Evolutionary conservation across 2,329 filamentous ascomycete genomes (phyloP).

Genomic region (Polychaeton citri): DNA sequence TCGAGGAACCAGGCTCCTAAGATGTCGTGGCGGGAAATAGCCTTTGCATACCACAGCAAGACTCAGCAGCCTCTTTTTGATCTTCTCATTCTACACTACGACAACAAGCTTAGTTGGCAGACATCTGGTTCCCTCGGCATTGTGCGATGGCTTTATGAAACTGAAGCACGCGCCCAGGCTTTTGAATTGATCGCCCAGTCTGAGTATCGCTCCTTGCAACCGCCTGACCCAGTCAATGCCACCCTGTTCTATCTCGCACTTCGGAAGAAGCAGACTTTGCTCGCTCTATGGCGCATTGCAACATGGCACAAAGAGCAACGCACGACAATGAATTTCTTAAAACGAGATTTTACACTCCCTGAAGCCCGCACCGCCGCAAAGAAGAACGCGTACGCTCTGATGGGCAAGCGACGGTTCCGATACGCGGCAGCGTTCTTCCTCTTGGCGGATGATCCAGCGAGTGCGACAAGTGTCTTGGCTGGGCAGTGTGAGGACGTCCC

Average conservation of each 20-base stretch:
- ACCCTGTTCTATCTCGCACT: slow-evolving; percentile 84
- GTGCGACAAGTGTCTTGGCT: slow-evolving; percentile 74
- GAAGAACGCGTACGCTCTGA: slow-evolving; percentile 91
- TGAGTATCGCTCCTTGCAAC: slow-evolving; percentile 78
- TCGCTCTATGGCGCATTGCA: slow-evolving; percentile 91
- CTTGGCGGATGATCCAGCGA: slow-evolving; percentile 68
- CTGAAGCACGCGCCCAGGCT: slow-evolving; percentile 61
- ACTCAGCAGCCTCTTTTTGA: slow-evolving; percentile 85
- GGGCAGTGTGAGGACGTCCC: slow-evolving; percentile 82
- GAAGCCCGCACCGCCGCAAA: slow-evolving; percentile 81
- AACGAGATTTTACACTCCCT: slow-evolving; percentile 69
- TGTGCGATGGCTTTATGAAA: slow-evolving; percentile 87
- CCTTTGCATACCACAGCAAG: slow-evolving; percentile 71
- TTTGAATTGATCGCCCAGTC: slow-evolving; percentile 87
- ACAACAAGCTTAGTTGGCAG: slow-evolving; percentile 70
- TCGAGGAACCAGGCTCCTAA: slow-evolving; percentile 8
- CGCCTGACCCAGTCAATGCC: slow-evolving; percentile 83
- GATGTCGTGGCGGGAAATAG: slow-evolving; percentile 62
- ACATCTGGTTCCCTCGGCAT: slow-evolving; percentile 76
- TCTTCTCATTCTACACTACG: slow-evolving; percentile 58
- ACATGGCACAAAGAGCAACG: slow-evolving; percentile 75
- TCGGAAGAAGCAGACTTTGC: slow-evolving; percentile 72
- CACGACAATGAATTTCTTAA: slow-evolving; percentile 63
- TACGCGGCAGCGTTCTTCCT: slow-evolving; percentile 96
- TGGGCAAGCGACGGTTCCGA: slow-evolving; percentile 82